Base-by-base conservation (phyloP, 129 eudicot species). In the Mikania micrantha region DNA sequence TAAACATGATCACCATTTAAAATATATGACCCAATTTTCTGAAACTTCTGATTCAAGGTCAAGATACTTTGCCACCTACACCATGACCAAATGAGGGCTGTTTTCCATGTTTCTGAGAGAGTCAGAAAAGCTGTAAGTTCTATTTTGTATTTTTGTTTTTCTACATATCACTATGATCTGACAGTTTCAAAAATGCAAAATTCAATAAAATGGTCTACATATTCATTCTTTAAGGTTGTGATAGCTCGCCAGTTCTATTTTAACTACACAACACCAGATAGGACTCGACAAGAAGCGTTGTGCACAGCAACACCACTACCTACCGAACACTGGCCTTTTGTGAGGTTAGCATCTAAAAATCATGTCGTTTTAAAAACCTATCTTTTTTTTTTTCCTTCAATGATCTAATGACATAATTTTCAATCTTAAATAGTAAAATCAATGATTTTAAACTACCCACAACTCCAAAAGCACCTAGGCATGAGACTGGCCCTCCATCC, bases 391-490 rank as follows among this genome's bases (percentile, higher is more conserved):
- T 39, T 15, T 3, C 38, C 42, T 41, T 27, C n/a, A 28, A 62
- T 40, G 22, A 48, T 25, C 15, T 13, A 21, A 40, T 48, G 31
- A 69, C 60, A 49, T 71, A 4, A 13, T 49, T 52, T 29, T 11
- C 21, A 31, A 53, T 64, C 29, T 50, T 7, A 80, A 80, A 82
- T 2, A 81, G 88, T n/a, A 93, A 80, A 72, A 78, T 87, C 9
- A 16, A 77, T 28, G 2, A 15, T 48, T 57, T 82, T 6, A 65
- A 60, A 8, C 83, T 78, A 69, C 99, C 97, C 29, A 86, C 65
- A 67, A 89, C 99, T 21, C 97, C 99, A 2, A 87, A 89, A 79
- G 99, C 99, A 77, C 99, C 99, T 9, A 89, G 53, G 82, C 99
- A 94, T 56, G 99, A 95, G 5, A 95, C 99, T 11, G 92, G 99